Evolutionary conservation across 75 land plant species (phyloP).

Genomic region (Ceratopteris richardii): DNA sequence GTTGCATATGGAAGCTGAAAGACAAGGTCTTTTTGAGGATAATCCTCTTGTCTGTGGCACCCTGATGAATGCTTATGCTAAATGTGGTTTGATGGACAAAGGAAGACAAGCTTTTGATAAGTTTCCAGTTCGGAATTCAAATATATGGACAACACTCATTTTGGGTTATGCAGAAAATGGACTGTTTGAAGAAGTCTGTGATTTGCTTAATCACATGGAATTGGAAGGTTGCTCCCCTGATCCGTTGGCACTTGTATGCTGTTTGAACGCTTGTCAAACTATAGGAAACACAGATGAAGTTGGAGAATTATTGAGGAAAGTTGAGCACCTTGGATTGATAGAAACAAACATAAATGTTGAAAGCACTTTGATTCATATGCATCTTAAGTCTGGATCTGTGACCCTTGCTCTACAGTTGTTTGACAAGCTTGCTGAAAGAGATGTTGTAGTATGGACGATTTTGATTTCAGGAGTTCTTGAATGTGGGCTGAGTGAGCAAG

Average conservation of each 20-base stretch:
- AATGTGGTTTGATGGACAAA: conserved; percentile 9
- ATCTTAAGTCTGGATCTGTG: conserved; percentile 30
- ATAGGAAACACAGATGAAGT: conserved; percentile 13
- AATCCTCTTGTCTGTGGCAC: conserved; percentile 14
- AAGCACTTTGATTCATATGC: conserved; percentile 38
- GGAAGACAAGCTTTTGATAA: conserved; percentile 23
- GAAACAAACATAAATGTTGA: conserved; percentile 22
- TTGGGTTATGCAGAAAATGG: conserved; percentile 25
- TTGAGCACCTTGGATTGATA: conserved; percentile 11
- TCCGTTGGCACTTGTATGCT: conserved; percentile 16
- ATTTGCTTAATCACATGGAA: conserved; percentile 24
- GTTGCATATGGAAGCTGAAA: conserved; percentile 5
- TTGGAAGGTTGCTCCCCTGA: conserved; percentile 9
- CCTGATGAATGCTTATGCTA: conserved; percentile 32
- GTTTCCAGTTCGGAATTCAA: conserved; percentile 10
- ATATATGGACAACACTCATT: conserved; percentile 44
- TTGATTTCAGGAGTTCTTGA: conserved; percentile 31
- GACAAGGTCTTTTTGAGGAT: neutral
- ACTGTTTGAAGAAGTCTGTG: conserved; percentile 26
- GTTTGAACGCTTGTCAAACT: conserved; percentile 21
- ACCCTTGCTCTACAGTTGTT: conserved; percentile 28
- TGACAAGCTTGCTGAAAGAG: conserved; percentile 15
- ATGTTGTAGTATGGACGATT: conserved; percentile 47
- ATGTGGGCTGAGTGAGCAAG: conserved; percentile 17
- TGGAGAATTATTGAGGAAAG: conserved; percentile 24